A percentile compares a stretch with the other conserved stretches of the same genome.
Evolutionary conservation across 2,329 filamentous ascomycete species (phyloP).

Genomic region (Penicillium janthinellum): DNA sequence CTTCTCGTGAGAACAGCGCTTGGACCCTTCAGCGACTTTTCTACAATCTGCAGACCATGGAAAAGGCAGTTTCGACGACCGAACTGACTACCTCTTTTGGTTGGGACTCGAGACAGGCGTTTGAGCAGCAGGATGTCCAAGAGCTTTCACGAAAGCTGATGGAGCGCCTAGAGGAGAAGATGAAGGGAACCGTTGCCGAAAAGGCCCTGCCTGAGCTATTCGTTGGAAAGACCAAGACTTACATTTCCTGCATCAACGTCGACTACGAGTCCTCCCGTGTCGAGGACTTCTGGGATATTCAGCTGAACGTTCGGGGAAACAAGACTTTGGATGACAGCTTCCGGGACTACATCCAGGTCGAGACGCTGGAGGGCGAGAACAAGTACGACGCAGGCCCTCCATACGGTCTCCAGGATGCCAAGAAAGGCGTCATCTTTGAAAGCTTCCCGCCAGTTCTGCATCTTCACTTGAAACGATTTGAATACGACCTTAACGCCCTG

Average conservation of each 20-base stretch:
- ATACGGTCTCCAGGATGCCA: slow-evolving; percentile 90
- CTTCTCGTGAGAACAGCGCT: slow-evolving; percentile 80
- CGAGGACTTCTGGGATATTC: slow-evolving; percentile 99
- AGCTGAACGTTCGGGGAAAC: slow-evolving; percentile 94
- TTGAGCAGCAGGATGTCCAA: slow-evolving; percentile 98
- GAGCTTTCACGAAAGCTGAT: slow-evolving; percentile 95
- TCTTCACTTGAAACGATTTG: slow-evolving; percentile 93
- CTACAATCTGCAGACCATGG: slow-evolving; percentile 88
- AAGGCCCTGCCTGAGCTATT: slow-evolving; percentile 89
- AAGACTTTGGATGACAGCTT: slow-evolving; percentile 93
- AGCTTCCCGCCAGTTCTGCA: slow-evolving; percentile 93
- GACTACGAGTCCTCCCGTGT: slow-evolving; percentile 93
- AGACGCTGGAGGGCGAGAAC: slow-evolving; percentile 96
- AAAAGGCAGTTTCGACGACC: slow-evolving; percentile 79
- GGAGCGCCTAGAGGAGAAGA: slow-evolving; percentile 94
- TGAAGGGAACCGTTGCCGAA: slow-evolving; percentile 94
- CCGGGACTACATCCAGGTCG: slow-evolving; percentile 92
- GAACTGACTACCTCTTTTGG: slow-evolving; percentile 96
- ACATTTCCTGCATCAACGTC: slow-evolving; percentile 98
- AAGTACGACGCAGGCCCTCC: slow-evolving; percentile 93
- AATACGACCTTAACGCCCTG: slow-evolving; percentile 94
- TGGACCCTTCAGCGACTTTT: slow-evolving; percentile 93
- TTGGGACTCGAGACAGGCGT: slow-evolving; percentile 97
- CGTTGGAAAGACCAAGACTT: slow-evolving; percentile 97
- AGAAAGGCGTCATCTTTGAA: slow-evolving; percentile 97